Percentiles rank a stretch among this genome's conserved stretches.
Evolutionary conservation across 2,329 filamentous ascomycete species (phyloP).

Genomic region (Dactylella cylindrospora): DNA sequence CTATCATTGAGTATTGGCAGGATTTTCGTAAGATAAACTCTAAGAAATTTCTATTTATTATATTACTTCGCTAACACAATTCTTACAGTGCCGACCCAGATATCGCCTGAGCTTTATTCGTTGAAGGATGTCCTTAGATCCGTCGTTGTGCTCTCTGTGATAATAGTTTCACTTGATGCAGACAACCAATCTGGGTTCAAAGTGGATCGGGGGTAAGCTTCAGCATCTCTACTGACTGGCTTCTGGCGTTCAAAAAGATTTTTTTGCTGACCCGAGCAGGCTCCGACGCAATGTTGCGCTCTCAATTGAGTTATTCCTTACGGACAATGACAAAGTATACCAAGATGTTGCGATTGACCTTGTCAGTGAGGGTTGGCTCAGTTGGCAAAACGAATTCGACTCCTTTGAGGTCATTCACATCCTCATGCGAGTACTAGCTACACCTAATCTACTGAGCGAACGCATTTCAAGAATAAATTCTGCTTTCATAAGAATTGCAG

Average conservation of each 20-base stretch:
- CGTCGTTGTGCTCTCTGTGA: constrained; percentile 45
- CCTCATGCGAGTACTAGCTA: constrained; percentile 46
- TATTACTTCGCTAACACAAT: neutral
- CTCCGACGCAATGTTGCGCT: constrained; percentile 47
- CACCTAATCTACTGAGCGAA: constrained; percentile 38
- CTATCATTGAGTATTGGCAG: constrained; percentile 45
- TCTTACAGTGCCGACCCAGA: constrained; percentile 45
- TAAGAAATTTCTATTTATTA: too few species aligned
- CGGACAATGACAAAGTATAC: constrained; percentile 45
- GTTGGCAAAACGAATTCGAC: constrained; percentile 47
- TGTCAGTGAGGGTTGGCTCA: constrained; percentile 47
- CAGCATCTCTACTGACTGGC: neutral
- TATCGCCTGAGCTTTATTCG: constrained; percentile 46
- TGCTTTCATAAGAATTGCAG: constrained; percentile 46
- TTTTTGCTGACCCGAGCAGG: constrained; percentile 12
- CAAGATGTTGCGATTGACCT: constrained; percentile 48
- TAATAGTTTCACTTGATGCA: constrained; percentile 44
- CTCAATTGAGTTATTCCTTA: constrained; percentile 47
- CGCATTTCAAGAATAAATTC: constrained; percentile 23
- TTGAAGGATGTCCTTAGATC: constrained; percentile 47
- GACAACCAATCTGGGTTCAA: constrained; percentile 43
- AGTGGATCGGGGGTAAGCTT: constrained; percentile 27
- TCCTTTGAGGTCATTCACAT: constrained; percentile 47
- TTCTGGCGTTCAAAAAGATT: neutral
- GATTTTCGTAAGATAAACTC: constrained; percentile 46